Evolutionary conservation across 345 rosid genomes (phyloP).

Genomic region (Murraya koenigii): DNA sequence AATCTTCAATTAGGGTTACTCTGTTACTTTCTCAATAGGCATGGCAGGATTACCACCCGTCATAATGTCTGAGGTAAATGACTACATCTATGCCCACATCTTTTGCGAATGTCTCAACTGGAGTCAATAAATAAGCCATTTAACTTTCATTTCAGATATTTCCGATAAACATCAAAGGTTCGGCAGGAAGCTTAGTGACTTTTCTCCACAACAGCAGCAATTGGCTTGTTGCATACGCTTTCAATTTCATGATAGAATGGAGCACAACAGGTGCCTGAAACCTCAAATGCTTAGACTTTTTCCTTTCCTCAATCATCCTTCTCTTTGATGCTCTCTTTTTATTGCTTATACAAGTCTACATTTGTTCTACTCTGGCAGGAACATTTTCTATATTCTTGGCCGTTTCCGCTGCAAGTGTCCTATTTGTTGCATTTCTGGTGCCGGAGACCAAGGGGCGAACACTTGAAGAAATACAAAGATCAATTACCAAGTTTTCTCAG

Average conservation of each 20-base stretch:
- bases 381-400: slow-evolving; percentile 42
- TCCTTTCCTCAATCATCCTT: background rate
- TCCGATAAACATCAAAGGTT: slow-evolving; percentile 47
- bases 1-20: slow-evolving; percentile 9
- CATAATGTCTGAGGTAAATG: slow-evolving; percentile 26
- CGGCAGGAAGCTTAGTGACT: slow-evolving; percentile 55
- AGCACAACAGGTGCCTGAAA: slow-evolving; percentile 37
- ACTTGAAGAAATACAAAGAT: background rate
- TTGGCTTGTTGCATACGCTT: slow-evolving; percentile 43
- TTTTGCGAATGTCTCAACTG: background rate
- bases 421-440: too few relatives aligned
- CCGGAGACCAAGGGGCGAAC: too few relatives aligned
- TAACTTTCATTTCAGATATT: slow-evolving; percentile 39
- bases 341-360: background rate
- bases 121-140: background rate
- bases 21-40: slow-evolving; percentile 11
- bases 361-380: slow-evolving; percentile 25
- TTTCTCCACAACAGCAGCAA: slow-evolving; percentile 39
- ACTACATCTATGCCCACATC: background rate
- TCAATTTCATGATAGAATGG: slow-evolving; percentile 54
- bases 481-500: background rate
- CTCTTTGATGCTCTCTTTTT: background rate
- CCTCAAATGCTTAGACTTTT: too few relatives aligned
- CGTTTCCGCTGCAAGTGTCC: too few relatives aligned
- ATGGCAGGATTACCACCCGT: slow-evolving; percentile 21